Evolutionary conservation across 345 rosid genomes (phyloP), one percentile per base, ranked within the genome.

Genomic region (Iberis pinnata): DNA sequence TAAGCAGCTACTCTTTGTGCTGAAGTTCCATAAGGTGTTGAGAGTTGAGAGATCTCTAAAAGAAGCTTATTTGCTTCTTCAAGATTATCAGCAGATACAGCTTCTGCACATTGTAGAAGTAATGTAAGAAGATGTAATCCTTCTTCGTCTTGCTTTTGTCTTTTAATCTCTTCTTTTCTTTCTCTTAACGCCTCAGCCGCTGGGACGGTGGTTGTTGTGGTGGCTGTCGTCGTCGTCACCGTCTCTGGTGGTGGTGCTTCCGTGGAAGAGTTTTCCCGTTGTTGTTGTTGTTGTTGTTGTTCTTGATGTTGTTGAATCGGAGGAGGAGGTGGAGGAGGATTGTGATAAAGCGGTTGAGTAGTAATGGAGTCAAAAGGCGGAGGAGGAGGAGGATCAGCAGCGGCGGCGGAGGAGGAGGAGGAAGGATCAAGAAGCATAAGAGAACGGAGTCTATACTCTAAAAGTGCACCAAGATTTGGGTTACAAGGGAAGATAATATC

Each of bases 1-100:
- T 92, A 92, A 0, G 98, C 98, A 0, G 98, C 98, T 26, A 92
- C 98, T 1, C 98, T 71, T 77, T 92, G 98, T 2, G 98, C 97
- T 0, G 98, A 85, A 4, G 98, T 92, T 2, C 98, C 98, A 32
- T 71, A 92, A 0, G 98, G 98, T 12, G 98, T 85, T 0, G 98
- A 85, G 17, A 88, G 76, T 26, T 92, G 82, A 24, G 97, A 85
- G 43, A 92, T 84, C 69, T 92, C 98, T 4, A 85, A 77, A 18
- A 92, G 85, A 86, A 92, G 85, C 58, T 73, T 75, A 65, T 83
- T 92, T 4, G 98, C 97, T 50, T 88, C 98, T 36, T 85, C 97
- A 12, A 85, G 77, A 54, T 83, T 78, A 43, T 92, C 89, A 0
- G 82, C 88, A 0, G 98, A 85, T 57, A 92, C 90, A 0, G 98